These are phyloP conservation scores for Gaeumannomyces sp. DNA, from an alignment of 2,329 filamentous ascomycete species.

Conservation along the genomic window DNA sequence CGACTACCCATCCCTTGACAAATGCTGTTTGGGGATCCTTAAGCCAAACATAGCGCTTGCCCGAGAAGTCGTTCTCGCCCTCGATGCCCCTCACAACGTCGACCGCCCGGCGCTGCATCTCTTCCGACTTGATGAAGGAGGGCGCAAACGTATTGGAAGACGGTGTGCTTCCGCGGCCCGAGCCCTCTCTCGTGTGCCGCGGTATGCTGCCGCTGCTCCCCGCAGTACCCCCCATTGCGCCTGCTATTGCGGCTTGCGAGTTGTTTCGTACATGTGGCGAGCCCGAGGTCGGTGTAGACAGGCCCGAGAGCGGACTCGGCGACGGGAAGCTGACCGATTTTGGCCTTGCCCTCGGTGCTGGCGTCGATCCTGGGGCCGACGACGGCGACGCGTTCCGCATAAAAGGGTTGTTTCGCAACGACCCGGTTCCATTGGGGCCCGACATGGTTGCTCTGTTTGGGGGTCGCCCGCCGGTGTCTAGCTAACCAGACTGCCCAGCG, in stretches of 20 bases:
- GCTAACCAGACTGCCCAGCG: background rate
- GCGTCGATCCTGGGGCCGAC: constrained; percentile 41
- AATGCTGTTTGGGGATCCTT: constrained; percentile 83
- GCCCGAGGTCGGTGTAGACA: constrained; percentile 31
- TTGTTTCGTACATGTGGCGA: constrained; percentile 47
- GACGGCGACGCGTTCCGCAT: constrained; percentile 63
- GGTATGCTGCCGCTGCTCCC: constrained; percentile 18
- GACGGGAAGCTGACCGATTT: constrained; percentile 63
- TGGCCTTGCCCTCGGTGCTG: constrained; percentile 47
- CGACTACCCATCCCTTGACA: constrained; percentile 84
- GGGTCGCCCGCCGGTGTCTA: background rate
- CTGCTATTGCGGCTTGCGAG: constrained; percentile 52
- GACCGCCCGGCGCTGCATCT: constrained; percentile 48
- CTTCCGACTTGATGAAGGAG: constrained; percentile 88
- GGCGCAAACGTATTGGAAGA: constrained; percentile 84
- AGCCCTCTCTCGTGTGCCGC: constrained; percentile 48
- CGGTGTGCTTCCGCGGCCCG: constrained; percentile 48
- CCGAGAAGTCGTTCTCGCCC: constrained; percentile 97
- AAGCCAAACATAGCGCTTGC: constrained; percentile 97
- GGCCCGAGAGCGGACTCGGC: constrained; percentile 36
- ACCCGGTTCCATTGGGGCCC: background rate
- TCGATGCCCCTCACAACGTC: constrained; percentile 69
- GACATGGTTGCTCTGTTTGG: constrained; percentile 1
- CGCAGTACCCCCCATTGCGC: constrained; percentile 23
- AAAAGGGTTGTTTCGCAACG: constrained; percentile 74